Evolutionary conservation across 2,329 filamentous ascomycete species (phyloP).

Genomic region (Cadophora malorum): DNA sequence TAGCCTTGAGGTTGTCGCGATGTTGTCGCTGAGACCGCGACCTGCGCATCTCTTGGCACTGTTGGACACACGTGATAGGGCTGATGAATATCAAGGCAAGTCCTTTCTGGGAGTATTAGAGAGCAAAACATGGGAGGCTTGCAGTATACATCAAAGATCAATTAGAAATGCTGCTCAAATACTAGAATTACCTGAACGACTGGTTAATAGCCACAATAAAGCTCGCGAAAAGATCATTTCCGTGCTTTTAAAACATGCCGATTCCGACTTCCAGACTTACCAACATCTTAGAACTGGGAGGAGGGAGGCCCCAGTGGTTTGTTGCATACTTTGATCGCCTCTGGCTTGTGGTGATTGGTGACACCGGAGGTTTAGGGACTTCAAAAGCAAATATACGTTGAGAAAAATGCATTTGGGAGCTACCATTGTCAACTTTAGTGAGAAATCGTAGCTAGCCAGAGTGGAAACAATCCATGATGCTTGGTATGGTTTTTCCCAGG

Average conservation of each 20-base stretch:
- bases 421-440: neutral
- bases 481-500: slow-evolving; percentile 5
- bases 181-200: neutral
- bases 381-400: neutral
- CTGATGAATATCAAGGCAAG: neutral
- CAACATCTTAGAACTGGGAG: too few species aligned
- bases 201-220: neutral
- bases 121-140: neutral
- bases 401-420: neutral
- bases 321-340: neutral
- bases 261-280: too few species aligned
- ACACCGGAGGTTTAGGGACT: neutral
- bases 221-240: neutral
- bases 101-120: neutral
- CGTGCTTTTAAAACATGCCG: too few species aligned
- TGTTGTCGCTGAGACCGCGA: neutral
- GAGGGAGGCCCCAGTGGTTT: neutral
- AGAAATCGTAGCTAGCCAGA: neutral
- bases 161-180: too few species aligned
- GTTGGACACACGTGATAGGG: neutral
- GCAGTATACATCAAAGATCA: neutral
- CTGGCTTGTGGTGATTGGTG: neutral
- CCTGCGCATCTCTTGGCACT: neutral
- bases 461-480: neutral
- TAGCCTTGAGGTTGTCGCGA: neutral